Conservation (phyloP, 148 eudicot genomes). For the Salicornia ramosissima region DNA sequence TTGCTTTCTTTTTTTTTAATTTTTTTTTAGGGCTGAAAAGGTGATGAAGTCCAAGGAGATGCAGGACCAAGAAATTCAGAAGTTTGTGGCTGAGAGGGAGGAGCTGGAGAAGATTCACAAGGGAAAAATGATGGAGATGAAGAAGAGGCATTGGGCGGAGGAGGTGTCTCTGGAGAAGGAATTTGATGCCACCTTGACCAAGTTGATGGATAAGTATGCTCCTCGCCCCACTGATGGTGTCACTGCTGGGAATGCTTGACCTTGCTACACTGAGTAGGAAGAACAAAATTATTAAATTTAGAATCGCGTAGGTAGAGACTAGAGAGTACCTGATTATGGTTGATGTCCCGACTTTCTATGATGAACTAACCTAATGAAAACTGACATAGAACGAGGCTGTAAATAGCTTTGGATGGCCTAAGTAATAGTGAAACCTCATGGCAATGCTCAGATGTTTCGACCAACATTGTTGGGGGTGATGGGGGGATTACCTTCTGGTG, state of each 20-base stretch:
- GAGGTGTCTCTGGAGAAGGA: slow-evolving; percentile 46
- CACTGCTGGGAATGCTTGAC: slow-evolving; percentile 1
- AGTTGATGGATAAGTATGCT: slow-evolving; percentile 49
- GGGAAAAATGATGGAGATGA: slow-evolving; percentile 42
- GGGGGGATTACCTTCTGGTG: neutral
- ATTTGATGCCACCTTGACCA: slow-evolving; percentile 31
- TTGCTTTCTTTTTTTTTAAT: neutral
- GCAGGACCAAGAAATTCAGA: slow-evolving; percentile 52
- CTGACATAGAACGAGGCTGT: neutral
- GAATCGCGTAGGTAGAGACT: too few species aligned
- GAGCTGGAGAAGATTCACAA: slow-evolving; percentile 35
- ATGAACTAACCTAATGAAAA: neutral
- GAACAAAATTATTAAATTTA: neutral
- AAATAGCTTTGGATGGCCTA: slow-evolving; percentile 14
- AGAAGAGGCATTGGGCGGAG: slow-evolving; percentile 45
- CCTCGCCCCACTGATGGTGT: slow-evolving; percentile 20
- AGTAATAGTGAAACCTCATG: too few species aligned
- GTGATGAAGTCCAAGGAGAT: slow-evolving; percentile 28
- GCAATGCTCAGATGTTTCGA: slow-evolving; percentile 3
- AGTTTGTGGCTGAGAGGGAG: slow-evolving; percentile 45
- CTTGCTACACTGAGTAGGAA: neutral
- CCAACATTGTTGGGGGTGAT: neutral
- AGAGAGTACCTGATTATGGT: neutral
- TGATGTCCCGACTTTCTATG: neutral
- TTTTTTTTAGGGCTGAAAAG: slow-evolving; percentile 37